Evolutionary conservation across 2,329 filamentous ascomycete genomes (phyloP), one percentile per base, ranked within the genome.

Genomic region (Cyanodermella asteris): DNA sequence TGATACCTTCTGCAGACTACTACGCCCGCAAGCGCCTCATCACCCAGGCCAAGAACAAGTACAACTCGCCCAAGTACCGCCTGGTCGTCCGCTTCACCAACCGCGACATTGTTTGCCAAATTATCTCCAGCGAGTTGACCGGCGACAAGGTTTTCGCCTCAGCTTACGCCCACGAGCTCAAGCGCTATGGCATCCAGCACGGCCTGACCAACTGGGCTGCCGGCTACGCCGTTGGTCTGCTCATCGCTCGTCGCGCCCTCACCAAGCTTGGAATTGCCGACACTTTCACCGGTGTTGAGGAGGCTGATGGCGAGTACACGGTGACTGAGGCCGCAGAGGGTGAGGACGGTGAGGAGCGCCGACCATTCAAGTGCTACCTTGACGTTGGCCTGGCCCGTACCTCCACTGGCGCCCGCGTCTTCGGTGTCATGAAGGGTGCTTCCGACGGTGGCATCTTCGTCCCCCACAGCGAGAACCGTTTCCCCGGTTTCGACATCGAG

Each of bases 1-100:
- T n/a, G n/a, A n/a, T n/a, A n/a, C n/a, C n/a, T n/a, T n/a, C n/a
- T n/a, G n/a, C n/a, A n/a, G 87, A 97, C 58, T 97, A 97, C 80
- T 94, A 93, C 59, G 87, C 87, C 54, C 84, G 87, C 58, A 94
- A 94, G 78, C 76, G 87, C 52, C 70, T 97, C 59, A 87, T 94
- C 68, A 82, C 80, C 65, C 87, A 97, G 71, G 87, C 87, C 64
- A 97, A 94, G 80, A 97, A 97, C 80, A 97, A 97, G 76, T 97
- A 94, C 76, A 91, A 91, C 64, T 76, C 87, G 38, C 87, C 87
- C 61, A 97, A 97, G 72, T 94, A 97, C 75, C 78, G 87, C 52
- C 75, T 97, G 51, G 87, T 97, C 42, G 80, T 97, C 54, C 87
- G 87, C 56, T 91, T 91, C 75, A 90, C 80, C 68, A 91, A 94